Evolutionary conservation across 192 early-diverging fungal genomes (phyloP), one percentile per base, ranked within the genome.

Genomic region (Backusella westeae): DNA sequence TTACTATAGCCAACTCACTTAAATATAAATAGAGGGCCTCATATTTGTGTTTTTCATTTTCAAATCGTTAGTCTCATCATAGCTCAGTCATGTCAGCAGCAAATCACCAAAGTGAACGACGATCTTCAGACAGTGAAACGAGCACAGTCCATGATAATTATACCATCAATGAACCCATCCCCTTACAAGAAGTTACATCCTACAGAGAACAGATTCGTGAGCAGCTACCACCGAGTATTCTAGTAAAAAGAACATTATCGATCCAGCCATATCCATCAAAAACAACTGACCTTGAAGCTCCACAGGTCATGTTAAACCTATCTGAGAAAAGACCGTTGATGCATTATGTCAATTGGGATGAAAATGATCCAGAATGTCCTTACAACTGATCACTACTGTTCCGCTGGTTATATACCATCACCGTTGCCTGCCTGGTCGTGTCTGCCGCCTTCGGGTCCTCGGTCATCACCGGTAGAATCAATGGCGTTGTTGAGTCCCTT

Each of bases 351-450:
- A 79, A 74, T 39, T 79, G 74, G 74, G 69, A 74, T 7, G 74
- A 67, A 17, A 52, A 79, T 56, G 78, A 79, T 32, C 78, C 78
- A 32, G 78, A 79, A 72, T 75, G 69, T 35, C 78, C 78, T 34
- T 67, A 79, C 17, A 79, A 79, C 32, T 79, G 74, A 74, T 59
- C 67, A 1, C 34, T 42, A 9, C n/a, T 75, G n/a, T n/a, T n/a
- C n/a, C n/a, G n/a, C n/a, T n/a, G n/a, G n/a, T n/a, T n/a, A 1
- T 71, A 68, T 49, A 79, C 78, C 21, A 59, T 75, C 39, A 8
- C 70, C 15, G 77, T 78, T 53, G 77, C 67, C 8, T 34, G 38
- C 10, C 49, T 78, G 14, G 77, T 73, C 3, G 72, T 78, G 1
- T 78, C 72, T 69, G 77, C 72, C 63, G 77, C 77, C 0, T 74